Base-by-base conservation (phyloP, 306 rosid genomes). In the Lotus japonicus region DNA sequence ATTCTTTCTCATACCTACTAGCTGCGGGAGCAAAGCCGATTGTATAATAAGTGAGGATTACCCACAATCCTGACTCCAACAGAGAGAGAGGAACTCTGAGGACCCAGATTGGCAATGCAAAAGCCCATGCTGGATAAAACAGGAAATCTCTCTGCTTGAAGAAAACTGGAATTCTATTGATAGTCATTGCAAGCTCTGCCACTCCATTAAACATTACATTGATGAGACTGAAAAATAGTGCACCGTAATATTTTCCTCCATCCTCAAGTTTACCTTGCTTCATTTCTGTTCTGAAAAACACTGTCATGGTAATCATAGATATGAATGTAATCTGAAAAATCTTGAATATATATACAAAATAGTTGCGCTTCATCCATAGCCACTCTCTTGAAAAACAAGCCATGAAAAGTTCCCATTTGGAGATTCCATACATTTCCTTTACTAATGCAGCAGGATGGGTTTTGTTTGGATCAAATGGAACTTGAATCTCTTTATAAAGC, bases 1-100 rank as follows among this genome's bases (percentile, higher is more conserved):
- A 66, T 17, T 68, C 55, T 33, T 17, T 68, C 55, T 33, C 75
- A 14, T 79, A 83, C 96, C 96, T 89, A 69, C 87, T 87, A 10
- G 96, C 85, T 75, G 87, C 52, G 15, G 96, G 96, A 42, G 96
- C 94, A 75, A 87, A 89, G 5, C 96, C 96, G 15, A 89, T 71
- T 1, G 96, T 78, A 66, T 89, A 89, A 74, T 89, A 89, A 58
- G 94, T 89, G 19, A 85, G 87, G 64, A 33, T 28, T 59, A 81
- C 82, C 96, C 96, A 89, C 66, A 87, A 68, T 66, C 78, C 91
- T 8, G 96, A 87, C 58, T 89, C 96, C 77, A 89, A 13, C 0
- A 89, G 31, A 52, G 96, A 89, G 36, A 87, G 82, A 35, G 96
- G 94, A 73, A 89, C 81, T 66, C 91, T 63, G 39, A 85, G 82